Conservation (phyloP, 1,284 basidiomycete genomes). For the Uromyces viciae-fabae region DNA sequence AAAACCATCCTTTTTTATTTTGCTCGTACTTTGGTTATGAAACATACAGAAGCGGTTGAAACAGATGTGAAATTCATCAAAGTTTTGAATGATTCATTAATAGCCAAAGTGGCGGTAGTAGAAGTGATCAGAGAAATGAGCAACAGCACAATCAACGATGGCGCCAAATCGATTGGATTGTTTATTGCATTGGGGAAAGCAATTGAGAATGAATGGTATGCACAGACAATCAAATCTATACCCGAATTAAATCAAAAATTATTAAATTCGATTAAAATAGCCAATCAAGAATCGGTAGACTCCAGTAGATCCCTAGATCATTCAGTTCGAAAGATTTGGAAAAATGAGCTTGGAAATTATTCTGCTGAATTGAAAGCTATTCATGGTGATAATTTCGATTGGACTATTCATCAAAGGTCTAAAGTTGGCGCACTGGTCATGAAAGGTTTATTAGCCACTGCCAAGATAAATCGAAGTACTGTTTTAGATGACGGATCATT, state of each 20-base stretch:
- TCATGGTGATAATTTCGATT: conserved; percentile 39
- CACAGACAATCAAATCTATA: conserved; percentile 32
- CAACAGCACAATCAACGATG: conserved; percentile 42
- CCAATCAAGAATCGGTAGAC: not conserved
- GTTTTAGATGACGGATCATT: conserved; percentile 35
- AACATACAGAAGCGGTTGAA: not conserved
- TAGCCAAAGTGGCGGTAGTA: conserved; percentile 36
- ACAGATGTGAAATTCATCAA: conserved; percentile 16
- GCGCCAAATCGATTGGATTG: conserved; percentile 39
- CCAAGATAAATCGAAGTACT: conserved; percentile 30
- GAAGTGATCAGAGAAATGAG: conserved; percentile 42
- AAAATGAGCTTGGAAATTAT: conserved; percentile 18
- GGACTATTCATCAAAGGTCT: conserved; percentile 34
- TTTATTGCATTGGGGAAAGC: conserved; percentile 43
- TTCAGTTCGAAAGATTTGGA: conserved; percentile 28
- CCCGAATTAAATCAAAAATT: conserved; percentile 36
- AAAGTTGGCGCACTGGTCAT: conserved; percentile 41
- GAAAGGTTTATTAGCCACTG: conserved; percentile 33
- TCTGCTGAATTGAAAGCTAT: conserved; percentile 12
- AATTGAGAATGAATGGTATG: conserved; percentile 42
- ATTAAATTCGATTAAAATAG: conserved; percentile 23
- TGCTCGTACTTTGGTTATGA: not conserved
- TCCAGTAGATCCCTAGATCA: conserved; percentile 13
- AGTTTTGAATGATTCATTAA: conserved; percentile 17
- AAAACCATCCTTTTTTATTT: not conserved